Evolutionary conservation across 2,329 filamentous ascomycete genomes (phyloP).

Genomic region (Colletotrichum camelliae): DNA sequence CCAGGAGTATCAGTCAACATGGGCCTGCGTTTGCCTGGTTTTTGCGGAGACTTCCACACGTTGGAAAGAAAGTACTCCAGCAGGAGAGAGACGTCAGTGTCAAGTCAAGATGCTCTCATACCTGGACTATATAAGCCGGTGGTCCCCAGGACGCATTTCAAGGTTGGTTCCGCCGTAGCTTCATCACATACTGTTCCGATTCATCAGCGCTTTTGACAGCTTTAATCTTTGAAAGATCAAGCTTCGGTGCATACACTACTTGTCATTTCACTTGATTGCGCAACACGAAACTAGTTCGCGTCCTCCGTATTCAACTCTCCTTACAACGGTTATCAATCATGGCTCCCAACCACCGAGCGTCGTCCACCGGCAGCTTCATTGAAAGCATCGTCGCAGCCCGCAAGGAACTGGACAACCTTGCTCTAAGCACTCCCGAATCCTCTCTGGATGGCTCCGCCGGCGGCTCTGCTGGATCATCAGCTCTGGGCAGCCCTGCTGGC

Average conservation of each 20-base stretch:
- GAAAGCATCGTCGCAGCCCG: constrained; percentile 34
- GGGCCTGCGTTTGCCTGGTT: constrained; percentile 24
- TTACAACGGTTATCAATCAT: neutral
- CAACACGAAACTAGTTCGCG: neutral
- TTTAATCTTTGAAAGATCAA: neutral
- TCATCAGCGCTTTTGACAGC: neutral
- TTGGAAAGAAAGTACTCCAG: neutral
- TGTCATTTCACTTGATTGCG: neutral
- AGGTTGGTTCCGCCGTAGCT: no score
- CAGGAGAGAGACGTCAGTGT: constrained; percentile 16
- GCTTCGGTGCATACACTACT: neutral
- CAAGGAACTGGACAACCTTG: constrained; percentile 31
- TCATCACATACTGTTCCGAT: neutral
- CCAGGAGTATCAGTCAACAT: constrained; percentile 8
- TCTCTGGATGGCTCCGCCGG: constrained; percentile 24
- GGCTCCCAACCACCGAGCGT: constrained; percentile 22
- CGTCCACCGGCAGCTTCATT: constrained; percentile 31
- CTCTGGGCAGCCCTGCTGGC: constrained; percentile 37
- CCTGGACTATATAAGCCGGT: constrained; percentile 10
- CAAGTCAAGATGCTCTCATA: constrained; percentile 12
- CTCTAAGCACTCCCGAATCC: constrained; percentile 38
- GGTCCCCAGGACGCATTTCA: neutral
- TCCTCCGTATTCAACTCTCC: neutral
- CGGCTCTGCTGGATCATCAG: constrained; percentile 36
- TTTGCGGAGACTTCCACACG: constrained; percentile 19